phyloP scores from a whole-genome alignment of 345 rosid genomes.

The Gossypium stocksii region DNA sequence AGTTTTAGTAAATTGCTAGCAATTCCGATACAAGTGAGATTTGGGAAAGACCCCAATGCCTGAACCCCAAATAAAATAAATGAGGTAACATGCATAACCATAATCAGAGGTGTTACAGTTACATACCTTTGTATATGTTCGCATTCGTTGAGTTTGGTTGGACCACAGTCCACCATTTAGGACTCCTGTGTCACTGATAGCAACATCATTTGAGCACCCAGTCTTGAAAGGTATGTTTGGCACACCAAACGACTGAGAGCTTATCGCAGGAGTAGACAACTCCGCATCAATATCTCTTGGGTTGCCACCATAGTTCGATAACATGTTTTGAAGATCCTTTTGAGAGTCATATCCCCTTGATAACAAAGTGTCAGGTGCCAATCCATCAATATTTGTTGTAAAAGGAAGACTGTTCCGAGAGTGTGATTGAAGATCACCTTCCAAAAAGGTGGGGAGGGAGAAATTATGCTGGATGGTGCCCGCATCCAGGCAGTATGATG shows the following conservation, averaged over 20 bases:
- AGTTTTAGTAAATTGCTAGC: not conserved
- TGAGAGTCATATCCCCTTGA: slow-evolving; percentile 88
- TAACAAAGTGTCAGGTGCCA: slow-evolving; percentile 75
- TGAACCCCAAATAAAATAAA: not conserved
- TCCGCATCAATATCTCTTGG: slow-evolving; percentile 86
- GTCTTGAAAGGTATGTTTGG: slow-evolving; percentile 69
- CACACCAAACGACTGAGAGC: slow-evolving; percentile 91
- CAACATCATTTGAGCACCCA: slow-evolving; percentile 64
- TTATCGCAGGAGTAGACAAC: slow-evolving; percentile 74
- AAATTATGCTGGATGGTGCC: slow-evolving; percentile 67
- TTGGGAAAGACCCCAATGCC: no score
- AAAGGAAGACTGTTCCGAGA: slow-evolving; percentile 62
- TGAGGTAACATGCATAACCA: not conserved
- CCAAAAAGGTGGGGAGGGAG: slow-evolving; percentile 69
- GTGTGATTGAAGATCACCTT: slow-evolving; percentile 69
- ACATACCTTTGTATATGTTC: slow-evolving; percentile 90
- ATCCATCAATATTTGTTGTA: slow-evolving; percentile 52
- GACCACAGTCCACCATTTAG: slow-evolving; percentile 77
- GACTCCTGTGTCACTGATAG: slow-evolving; percentile 71
- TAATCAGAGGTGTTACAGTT: not conserved
- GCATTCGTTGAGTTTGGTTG: slow-evolving; percentile 80
- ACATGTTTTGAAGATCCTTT: slow-evolving; percentile 92
- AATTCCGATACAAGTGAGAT: not conserved
- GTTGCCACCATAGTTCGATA: slow-evolving; percentile 67
- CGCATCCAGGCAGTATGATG: slow-evolving; percentile 84